Evolutionary conservation across 768 basidiomycete species (phyloP), one percentile per base, ranked within the genome.

Genomic region (Ramaria sp.): DNA sequence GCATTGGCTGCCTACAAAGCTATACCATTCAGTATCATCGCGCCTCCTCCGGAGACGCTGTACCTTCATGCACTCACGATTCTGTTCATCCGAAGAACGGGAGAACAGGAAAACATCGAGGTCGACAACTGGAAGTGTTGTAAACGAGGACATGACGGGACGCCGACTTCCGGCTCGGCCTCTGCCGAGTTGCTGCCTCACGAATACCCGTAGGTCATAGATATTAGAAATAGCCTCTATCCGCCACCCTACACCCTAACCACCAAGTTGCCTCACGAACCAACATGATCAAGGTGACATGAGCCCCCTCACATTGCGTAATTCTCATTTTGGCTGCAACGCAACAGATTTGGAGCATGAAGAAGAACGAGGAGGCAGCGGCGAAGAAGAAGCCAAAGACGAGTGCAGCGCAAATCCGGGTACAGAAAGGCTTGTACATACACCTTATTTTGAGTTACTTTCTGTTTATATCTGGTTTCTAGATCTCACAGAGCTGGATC

Each of bases 371-470:
- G 77, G 91, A 98, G 67, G 90, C 90, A 56, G 92, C 93, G 54
- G 86, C 91, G 6, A 97, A 92, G 88, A 95, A 84, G 83, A 91
- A 88, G 78, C 96, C 96, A 45, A 97, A 95, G 82, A 96, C 92
- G 46, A 91, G 90, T 66, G 95, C 96, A 15, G 96, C 96, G 30
- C 94, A 97, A 72, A 89, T 99, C 69, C 82, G 96, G 57, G 95
- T 99, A n/a, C 96, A 99, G 79, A 99, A 98, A 78, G 96, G 96
- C 92, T 59, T 58, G 75, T 62, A 24, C 46, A 46, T 43, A 20
- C n/a, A 6, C 7, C 7, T 52, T n/a, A 43, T 46, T 27, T 19
- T 42, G 7, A 57, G 4, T 37, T 20, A 34, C 37, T 27, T 7
- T 27, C 27, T 27, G 27, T 52, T 54, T 12, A 39, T 20, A 22